Conservation (phyloP, 148 eudicot species). For the Pharnaceum exiguum region DNA sequence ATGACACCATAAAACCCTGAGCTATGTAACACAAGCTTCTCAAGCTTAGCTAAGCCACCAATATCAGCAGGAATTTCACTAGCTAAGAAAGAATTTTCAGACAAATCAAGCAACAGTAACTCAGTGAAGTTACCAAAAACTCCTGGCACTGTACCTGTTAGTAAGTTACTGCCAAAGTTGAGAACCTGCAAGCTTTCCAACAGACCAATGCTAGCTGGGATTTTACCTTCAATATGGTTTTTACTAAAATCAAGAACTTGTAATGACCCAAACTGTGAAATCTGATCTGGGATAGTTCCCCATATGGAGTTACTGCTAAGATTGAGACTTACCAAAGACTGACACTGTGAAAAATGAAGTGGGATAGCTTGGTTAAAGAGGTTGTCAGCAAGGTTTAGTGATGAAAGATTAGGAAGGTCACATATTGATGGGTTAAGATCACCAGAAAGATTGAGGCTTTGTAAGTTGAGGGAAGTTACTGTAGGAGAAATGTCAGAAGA, state of each 20-base stretch:
- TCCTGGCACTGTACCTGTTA: constrained; percentile 56
- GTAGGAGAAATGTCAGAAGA: constrained; percentile 25
- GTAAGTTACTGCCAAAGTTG: constrained; percentile 65
- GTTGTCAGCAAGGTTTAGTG: constrained; percentile 70
- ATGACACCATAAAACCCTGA: constrained; percentile 73
- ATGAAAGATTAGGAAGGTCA: constrained; percentile 34
- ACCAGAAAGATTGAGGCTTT: constrained; percentile 74
- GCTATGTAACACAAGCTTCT: constrained; percentile 59
- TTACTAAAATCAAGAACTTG: constrained; percentile 66
- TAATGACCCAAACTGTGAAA: constrained; percentile 60
- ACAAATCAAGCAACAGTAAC: constrained; percentile 69
- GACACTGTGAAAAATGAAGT: constrained; percentile 66
- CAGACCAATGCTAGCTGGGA: constrained; percentile 65
- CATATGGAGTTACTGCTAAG: constrained; percentile 73
- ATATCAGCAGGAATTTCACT: constrained; percentile 64
- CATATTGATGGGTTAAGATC: constrained; percentile 67
- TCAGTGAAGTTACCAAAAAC: constrained; percentile 65
- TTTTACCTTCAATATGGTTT: constrained; percentile 63
- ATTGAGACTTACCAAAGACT: constrained; percentile 47
- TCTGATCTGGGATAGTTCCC: constrained; percentile 81
- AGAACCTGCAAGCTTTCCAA: constrained; percentile 49
- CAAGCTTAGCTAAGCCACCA: constrained; percentile 52
- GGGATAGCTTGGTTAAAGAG: constrained; percentile 75
- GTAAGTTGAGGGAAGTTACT: constrained; percentile 52
- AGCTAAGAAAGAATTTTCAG: constrained; percentile 55